Conservation (phyloP, 371 early-diverging fungal species). For the Mucor racemosus region DNA sequence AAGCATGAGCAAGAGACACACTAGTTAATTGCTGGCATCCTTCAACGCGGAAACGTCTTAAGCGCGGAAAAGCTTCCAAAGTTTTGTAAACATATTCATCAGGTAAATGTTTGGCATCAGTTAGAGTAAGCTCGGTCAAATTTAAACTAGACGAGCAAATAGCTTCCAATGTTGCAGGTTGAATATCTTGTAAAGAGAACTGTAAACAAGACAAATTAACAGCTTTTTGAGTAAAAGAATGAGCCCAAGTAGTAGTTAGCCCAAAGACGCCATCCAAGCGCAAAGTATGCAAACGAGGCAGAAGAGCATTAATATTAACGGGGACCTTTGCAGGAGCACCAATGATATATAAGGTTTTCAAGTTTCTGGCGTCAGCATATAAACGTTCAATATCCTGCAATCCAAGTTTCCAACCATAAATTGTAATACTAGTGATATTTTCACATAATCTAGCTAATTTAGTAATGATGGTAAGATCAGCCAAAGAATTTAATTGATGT, state of each 20-base stretch:
- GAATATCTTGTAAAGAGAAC: slow-evolving; percentile 22
- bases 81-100: slow-evolving; percentile 23
- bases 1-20: slow-evolving; percentile 8
- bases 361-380: slow-evolving; percentile 6
- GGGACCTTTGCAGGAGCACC: slow-evolving; percentile 25
- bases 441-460: slow-evolving; percentile 37
- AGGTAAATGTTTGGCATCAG: slow-evolving; percentile 21
- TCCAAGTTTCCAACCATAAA: slow-evolving; percentile 46
- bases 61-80: slow-evolving; percentile 23
- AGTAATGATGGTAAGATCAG: slow-evolving; percentile 22
- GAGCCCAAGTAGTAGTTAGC: slow-evolving; percentile 20
- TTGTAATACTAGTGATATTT: slow-evolving; percentile 29
- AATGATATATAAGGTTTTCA: slow-evolving; percentile 32
- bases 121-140: slow-evolving; percentile 28
- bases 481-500: slow-evolving; percentile 22
- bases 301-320: slow-evolving; percentile 17
- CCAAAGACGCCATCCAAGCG: slow-evolving; percentile 36
- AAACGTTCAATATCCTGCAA: slow-evolving; percentile 29
- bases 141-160: slow-evolving; percentile 22
- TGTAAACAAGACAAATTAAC: slow-evolving; percentile 23
- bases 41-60: slow-evolving; percentile 29
- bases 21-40: slow-evolving; percentile 20
- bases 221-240: slow-evolving; percentile 20
- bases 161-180: slow-evolving; percentile 8
- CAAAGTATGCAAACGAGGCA: slow-evolving; percentile 26